phyloP scores from a whole-genome alignment of 768 basidiomycete genomes.

The Termitomyces sp. region DNA sequence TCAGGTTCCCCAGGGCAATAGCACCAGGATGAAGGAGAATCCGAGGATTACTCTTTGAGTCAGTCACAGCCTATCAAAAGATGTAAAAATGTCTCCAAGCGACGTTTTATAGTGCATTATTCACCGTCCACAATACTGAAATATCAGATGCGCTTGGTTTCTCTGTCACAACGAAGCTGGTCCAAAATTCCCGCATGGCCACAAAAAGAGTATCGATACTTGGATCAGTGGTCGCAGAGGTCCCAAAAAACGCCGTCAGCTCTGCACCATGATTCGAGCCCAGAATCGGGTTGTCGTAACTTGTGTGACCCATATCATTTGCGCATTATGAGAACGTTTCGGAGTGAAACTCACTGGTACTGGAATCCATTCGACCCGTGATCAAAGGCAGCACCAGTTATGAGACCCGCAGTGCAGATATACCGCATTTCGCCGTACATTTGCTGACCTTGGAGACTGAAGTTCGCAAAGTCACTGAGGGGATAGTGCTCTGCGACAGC shows the following conservation, averaged over 20 bases:
- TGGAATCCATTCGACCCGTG: constrained; percentile 22
- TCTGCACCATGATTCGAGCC: constrained; percentile 33
- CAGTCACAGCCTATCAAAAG: constrained; percentile 14
- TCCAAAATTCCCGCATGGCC: constrained; percentile 34
- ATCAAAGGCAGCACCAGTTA: constrained; percentile 21
- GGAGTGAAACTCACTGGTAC: constrained; percentile 25
- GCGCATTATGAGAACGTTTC: neutral
- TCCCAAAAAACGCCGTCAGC: constrained; percentile 29
- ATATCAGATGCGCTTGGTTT: constrained; percentile 19
- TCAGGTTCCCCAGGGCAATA: constrained; percentile 19
- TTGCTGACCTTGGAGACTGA: constrained; percentile 34
- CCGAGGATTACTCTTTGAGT: constrained; percentile 19
- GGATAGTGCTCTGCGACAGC: constrained; percentile 30
- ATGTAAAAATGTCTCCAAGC: neutral
- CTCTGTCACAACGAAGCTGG: constrained; percentile 30
- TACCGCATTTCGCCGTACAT: constrained; percentile 41
- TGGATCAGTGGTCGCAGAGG: constrained; percentile 18
- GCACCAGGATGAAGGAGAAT: constrained; percentile 23
- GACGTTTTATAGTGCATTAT: neutral
- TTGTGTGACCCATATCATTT: constrained; percentile 3
- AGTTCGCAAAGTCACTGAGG: constrained; percentile 24
- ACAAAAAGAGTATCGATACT: constrained; percentile 25
- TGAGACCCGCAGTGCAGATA: constrained; percentile 35
- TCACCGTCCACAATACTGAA: constrained; percentile 23
- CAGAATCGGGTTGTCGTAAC: constrained; percentile 35